Base-by-base conservation (phyloP, 2,329 filamentous ascomycete genomes). In the Neofusicoccum ribis region DNA sequence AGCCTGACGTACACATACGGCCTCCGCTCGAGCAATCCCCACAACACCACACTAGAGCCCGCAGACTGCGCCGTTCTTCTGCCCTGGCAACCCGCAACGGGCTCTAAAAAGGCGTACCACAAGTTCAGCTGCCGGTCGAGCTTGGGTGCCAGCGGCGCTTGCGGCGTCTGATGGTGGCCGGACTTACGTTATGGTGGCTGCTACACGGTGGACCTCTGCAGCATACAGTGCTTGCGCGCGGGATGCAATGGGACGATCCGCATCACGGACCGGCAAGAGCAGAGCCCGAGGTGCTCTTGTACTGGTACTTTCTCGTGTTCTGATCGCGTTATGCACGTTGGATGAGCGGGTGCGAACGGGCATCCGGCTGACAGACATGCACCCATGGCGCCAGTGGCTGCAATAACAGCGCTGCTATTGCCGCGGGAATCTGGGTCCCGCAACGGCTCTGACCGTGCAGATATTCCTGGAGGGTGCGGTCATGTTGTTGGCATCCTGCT, bases 401-500 rank as follows among this genome's bases (percentile, higher is more conserved):
- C 41, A 46, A 36, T 46, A 46, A 8, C 54, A 20, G 37, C 8
- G 11, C 4, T 44, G 54, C 9, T 59, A 59, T 59, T 59, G 39
- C 54, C 15, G 56, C 43, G 34, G 41, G 37, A 47, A 60, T 60
- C 43, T 47, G 56, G 56, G 47, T 56, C 39, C 52, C 39, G 41
- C 54, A 31, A 46, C 15, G 54, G 39, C 23, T 14, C 31, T 36
- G 27, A 17, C 41, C 15, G n/a, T 20, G 56, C 56, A 60, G 56
- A 36, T 46, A 36, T 60, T 46, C 31, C 54, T 20, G n/a, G 39
- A 44, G 39, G 41, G 9, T 20, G 36, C 39, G 51, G 17, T 11
- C 52, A 14, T 43, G 39, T 56, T 34, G 41, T 37, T 47, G 56
- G 50, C 56, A 60, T 60, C 56, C 39, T 44, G 39, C 39, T 34